A percentile compares a stretch with the other conserved stretches of the same genome.
Conservation (phyloP, 1,284 basidiomycete genomes). For the Moniliophthora roreri region DNA sequence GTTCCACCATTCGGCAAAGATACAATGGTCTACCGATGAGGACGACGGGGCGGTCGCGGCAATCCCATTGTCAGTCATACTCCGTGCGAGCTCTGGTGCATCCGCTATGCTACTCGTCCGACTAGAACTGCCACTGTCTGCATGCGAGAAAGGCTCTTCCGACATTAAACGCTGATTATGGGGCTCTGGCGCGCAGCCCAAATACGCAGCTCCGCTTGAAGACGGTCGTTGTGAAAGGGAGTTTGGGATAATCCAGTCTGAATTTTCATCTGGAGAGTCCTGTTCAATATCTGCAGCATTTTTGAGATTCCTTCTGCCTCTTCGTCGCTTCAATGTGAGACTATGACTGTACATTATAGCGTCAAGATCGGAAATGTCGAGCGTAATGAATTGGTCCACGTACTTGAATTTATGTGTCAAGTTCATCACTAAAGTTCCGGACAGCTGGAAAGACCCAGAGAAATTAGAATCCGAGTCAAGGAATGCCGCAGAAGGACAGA, state of each 20-base stretch:
- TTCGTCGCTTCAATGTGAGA: conserved; percentile 15
- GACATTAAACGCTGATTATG: conserved; percentile 6
- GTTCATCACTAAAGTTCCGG: not conserved
- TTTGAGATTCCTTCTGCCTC: conserved; percentile 15
- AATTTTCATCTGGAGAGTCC: conserved; percentile 1
- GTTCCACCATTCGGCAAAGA: conserved; percentile 2
- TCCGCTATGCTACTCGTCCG: conserved; percentile 3
- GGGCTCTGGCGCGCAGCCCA: conserved; percentile 10
- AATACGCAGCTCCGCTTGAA: conserved; percentile 14
- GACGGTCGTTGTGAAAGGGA: conserved; percentile 12
- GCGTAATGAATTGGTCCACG: not conserved
- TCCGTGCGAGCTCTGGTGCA: conserved; percentile 10
- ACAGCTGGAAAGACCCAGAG: too few relatives aligned
- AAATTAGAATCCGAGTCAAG: too few relatives aligned
- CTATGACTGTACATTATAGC: not conserved
- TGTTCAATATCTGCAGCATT: conserved; percentile 10
- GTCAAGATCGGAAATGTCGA: not conserved
- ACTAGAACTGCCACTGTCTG: conserved; percentile 1
- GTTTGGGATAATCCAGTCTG: not conserved
- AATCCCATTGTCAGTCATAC: conserved; percentile 11
- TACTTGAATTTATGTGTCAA: conserved; percentile 1
- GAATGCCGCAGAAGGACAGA: too few relatives aligned
- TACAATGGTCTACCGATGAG: not conserved
- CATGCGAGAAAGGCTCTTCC: conserved; percentile 9
- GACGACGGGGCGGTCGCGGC: not conserved